Percentiles rank a stretch among this genome's conserved stretches.
Conservation (phyloP, 2,329 filamentous ascomycete species). For the Fusarium nematophilum region DNA sequence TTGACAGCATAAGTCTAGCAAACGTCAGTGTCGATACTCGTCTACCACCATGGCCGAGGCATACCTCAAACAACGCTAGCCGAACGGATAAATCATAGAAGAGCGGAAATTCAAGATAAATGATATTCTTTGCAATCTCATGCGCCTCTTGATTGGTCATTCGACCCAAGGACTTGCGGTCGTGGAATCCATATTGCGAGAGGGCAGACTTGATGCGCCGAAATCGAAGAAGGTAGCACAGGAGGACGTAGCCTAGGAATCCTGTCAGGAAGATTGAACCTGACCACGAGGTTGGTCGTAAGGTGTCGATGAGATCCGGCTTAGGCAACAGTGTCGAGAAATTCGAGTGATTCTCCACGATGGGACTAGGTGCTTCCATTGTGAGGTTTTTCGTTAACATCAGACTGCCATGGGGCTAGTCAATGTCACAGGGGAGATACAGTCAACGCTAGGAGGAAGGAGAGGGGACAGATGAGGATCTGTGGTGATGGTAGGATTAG, state of each 20-base stretch:
- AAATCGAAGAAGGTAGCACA: conserved; percentile 54
- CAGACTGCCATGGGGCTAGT: too few species aligned
- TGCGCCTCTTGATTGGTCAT: conserved; percentile 60
- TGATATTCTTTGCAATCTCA: conserved; percentile 53
- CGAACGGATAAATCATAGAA: conserved; percentile 52
- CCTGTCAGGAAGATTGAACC: conserved; percentile 28
- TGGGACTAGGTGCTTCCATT: conserved; percentile 19
- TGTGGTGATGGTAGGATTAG: too few species aligned
- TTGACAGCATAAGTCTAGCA: conserved; percentile 55
- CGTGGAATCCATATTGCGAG: conserved; percentile 46
- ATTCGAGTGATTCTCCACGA: conserved; percentile 17
- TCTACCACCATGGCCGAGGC: neutral
- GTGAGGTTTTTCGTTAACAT: neutral
- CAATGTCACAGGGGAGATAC: too few species aligned
- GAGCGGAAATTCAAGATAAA: conserved; percentile 52
- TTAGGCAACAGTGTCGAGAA: conserved; percentile 8
- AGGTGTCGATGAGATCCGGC: neutral
- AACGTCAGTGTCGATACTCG: conserved; percentile 2
- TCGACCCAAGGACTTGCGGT: conserved; percentile 50
- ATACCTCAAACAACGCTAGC: conserved; percentile 55
- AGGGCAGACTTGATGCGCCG: conserved; percentile 46
- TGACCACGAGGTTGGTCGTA: conserved; percentile 24
- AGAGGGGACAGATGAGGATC: too few species aligned
- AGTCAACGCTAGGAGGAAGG: too few species aligned
- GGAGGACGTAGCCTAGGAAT: conserved; percentile 46